phyloP scores from a whole-genome alignment of 1,284 basidiomycete genomes.

The Neotropicomus parvogracilis region DNA sequence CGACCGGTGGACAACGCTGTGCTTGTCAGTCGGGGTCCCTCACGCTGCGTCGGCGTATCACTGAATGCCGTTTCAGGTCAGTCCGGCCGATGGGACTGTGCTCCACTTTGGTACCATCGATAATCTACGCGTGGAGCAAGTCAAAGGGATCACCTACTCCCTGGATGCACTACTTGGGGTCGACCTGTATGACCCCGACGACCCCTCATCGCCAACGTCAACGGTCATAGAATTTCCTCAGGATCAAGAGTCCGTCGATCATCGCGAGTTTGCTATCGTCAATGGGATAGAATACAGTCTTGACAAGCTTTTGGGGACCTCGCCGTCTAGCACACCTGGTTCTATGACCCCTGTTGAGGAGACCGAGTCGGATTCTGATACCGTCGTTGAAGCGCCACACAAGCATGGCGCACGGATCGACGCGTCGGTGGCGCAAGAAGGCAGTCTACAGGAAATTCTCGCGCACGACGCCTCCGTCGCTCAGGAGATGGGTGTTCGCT shows the following conservation, averaged over 20 bases:
- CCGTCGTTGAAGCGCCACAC: slow-evolving; percentile 36
- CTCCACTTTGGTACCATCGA: slow-evolving; percentile 90
- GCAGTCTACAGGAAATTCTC: slow-evolving; percentile 50
- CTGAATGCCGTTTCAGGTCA: slow-evolving; percentile 51
- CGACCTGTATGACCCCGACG: slow-evolving; percentile 40
- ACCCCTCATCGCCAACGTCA: slow-evolving; percentile 42
- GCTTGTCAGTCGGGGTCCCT: slow-evolving; percentile 51
- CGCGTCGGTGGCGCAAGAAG: slow-evolving; percentile 59
- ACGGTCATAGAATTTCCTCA: slow-evolving; percentile 40
- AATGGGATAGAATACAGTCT: slow-evolving; percentile 97
- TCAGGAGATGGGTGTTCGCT: slow-evolving; percentile 58
- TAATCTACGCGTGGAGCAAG: slow-evolving; percentile 87
- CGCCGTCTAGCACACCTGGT: slow-evolving; percentile 28
- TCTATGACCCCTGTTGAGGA: slow-evolving; percentile 20
- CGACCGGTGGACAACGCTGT: slow-evolving; percentile 78
- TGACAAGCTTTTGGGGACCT: slow-evolving; percentile 70
- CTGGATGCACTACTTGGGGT: slow-evolving; percentile 88
- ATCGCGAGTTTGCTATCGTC: slow-evolving; percentile 91
- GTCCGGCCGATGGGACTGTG: slow-evolving; percentile 91
- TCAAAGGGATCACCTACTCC: slow-evolving; percentile 97
- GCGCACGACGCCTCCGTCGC: slow-evolving; percentile 68
- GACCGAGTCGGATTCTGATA: slow-evolving; percentile 28
- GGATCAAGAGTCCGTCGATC: slow-evolving; percentile 60
- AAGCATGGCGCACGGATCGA: slow-evolving; percentile 62
- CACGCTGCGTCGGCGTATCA: background rate